A percentile compares a stretch with the other conserved stretches of the same genome.
These are phyloP conservation scores for Vicia villosa DNA, from an alignment of 306 rosid species.

Conservation along the genomic window DNA sequence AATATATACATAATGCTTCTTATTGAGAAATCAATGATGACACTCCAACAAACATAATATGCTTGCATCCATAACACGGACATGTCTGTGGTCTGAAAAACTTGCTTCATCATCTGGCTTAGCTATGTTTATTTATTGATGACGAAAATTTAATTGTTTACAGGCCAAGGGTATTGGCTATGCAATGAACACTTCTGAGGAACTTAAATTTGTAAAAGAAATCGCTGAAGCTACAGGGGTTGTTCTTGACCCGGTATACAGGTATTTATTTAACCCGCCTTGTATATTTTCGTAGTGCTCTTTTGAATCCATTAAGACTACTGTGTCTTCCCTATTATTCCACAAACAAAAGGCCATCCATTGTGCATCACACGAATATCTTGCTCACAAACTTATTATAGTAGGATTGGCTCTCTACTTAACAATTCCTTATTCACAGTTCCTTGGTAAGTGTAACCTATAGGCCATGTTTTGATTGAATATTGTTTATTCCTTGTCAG, in stretches of 20 bases:
- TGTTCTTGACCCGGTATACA: constrained; percentile 93
- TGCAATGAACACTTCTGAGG: constrained; percentile 84
- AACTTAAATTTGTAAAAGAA: constrained; percentile 75
- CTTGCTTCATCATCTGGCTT: constrained; percentile 20
- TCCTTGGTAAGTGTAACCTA: neutral
- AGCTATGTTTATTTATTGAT: constrained; percentile 27
- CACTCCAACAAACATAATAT: neutral
- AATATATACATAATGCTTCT: constrained; percentile 1
- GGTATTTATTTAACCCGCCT: constrained; percentile 47
- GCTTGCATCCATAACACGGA: too few relatives aligned
- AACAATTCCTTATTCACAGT: constrained; percentile 5
- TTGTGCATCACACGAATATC: constrained; percentile 6
- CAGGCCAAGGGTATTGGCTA: constrained; percentile 97
- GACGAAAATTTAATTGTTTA: constrained; percentile 28
- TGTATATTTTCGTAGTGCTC: constrained; percentile 14
- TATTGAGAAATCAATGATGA: constrained; percentile 14
- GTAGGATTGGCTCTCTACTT: constrained; percentile 28
- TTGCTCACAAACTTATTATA: constrained; percentile 13
- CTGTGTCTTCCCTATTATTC: neutral
- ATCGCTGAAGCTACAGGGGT: constrained; percentile 80
- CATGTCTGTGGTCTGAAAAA: constrained; percentile 13
- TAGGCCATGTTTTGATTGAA: neutral
- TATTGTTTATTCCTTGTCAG: constrained; percentile 46
- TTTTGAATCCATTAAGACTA: constrained; percentile 29
- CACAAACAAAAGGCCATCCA: constrained; percentile 10